Conservation (phyloP, 768 basidiomycete species). For the Pluteus cervinus region DNA sequence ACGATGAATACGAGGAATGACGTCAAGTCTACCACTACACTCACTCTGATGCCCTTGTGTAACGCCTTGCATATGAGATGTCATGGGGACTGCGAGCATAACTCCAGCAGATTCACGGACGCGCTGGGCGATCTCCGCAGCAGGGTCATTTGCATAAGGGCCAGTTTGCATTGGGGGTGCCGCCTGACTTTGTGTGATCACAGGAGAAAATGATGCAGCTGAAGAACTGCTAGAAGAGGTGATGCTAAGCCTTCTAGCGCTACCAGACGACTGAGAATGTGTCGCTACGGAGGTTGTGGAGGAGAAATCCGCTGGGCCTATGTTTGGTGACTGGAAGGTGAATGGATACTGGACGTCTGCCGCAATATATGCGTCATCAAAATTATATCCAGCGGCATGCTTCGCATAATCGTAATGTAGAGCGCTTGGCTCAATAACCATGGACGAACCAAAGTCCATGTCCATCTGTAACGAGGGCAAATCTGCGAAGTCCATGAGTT, state of each 20-base stretch:
- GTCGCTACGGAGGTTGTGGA: slow-evolving; percentile 11
- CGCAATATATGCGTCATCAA: slow-evolving; percentile 16
- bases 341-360: slow-evolving; percentile 32
- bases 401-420: slow-evolving; percentile 42
- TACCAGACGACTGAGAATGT: slow-evolving; percentile 21
- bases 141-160: slow-evolving; percentile 19
- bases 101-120: slow-evolving; percentile 54
- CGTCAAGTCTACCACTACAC: slow-evolving; percentile 11
- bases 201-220: slow-evolving; percentile 46
- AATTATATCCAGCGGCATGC: slow-evolving; percentile 19
- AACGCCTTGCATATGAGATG: slow-evolving; percentile 25
- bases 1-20: slow-evolving; percentile 14
- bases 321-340: slow-evolving; percentile 27
- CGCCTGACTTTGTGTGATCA: slow-evolving; percentile 16
- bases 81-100: slow-evolving; percentile 42
- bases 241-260: slow-evolving; percentile 42
- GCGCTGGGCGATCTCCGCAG: slow-evolving; percentile 39
- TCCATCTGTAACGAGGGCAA: slow-evolving; percentile 41
- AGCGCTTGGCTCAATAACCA: slow-evolving; percentile 59
- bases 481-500: slow-evolving; percentile 37
- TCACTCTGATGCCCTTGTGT: slow-evolving; percentile 5
- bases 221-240: slow-evolving; percentile 53
- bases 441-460: slow-evolving; percentile 54
- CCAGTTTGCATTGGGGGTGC: slow-evolving; percentile 9
- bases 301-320: slow-evolving; percentile 12